A percentile compares a stretch with the other conserved stretches of the same genome.
Evolutionary conservation across 164 flowering plant genomes (phyloP).

Genomic region (Hamamelis virginiana): DNA sequence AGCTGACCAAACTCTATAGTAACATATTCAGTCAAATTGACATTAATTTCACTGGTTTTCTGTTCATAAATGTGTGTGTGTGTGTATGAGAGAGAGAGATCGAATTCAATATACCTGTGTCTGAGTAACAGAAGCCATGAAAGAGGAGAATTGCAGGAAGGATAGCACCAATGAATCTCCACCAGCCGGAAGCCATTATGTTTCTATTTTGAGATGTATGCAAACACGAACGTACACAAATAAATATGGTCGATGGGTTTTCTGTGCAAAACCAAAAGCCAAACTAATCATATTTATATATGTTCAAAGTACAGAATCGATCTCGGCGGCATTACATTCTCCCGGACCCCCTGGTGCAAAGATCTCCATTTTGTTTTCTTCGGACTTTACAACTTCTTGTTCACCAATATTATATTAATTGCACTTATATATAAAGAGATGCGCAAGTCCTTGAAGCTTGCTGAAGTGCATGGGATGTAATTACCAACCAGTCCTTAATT

Average conservation of each 20-base stretch:
- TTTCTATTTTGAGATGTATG: background rate
- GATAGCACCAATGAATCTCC: conserved; percentile 1
- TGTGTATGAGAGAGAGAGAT: too few relatives aligned
- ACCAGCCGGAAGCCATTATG: conserved; percentile 6
- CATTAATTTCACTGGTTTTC: too few relatives aligned
- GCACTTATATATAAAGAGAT: conserved; percentile 2
- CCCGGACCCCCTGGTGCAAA: conserved; percentile 1
- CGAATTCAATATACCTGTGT: conserved; percentile 19
- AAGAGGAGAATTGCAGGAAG: conserved; percentile 3
- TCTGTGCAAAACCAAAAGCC: background rate
- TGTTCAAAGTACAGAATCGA: background rate
- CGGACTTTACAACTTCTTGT: background rate
- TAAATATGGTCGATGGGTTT: background rate
- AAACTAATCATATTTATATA: background rate
- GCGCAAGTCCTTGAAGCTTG: conserved; percentile 7
- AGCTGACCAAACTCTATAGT: background rate
- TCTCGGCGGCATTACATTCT: background rate
- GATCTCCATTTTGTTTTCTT: background rate
- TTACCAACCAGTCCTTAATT: background rate
- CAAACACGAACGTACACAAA: background rate
- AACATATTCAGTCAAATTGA: background rate
- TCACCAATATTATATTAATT: conserved; percentile 9
- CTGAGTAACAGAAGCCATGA: conserved; percentile 13
- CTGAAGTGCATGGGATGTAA: background rate
- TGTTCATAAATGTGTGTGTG: too few relatives aligned